Evolutionary conservation across 2,329 filamentous ascomycete species (phyloP), one percentile per base, ranked within the genome.

Genomic region (Ophiostoma montium): DNA sequence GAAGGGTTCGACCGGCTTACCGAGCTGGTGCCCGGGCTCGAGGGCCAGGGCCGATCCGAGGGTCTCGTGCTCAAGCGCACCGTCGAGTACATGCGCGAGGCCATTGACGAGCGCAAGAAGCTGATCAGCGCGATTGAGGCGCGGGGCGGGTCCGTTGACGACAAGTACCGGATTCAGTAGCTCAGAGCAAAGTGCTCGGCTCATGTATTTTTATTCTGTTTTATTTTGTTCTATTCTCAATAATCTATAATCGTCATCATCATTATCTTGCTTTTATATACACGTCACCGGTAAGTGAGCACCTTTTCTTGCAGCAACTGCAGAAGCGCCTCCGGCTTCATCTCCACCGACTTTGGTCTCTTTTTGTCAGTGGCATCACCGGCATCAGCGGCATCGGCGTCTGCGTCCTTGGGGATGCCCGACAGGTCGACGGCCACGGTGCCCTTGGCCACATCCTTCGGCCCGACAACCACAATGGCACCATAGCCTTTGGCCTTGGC

Each of bases 11-110:
- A 94, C 63, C 76, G 80, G 32, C 74, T 95, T 23, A 85, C 85
- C 15, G 76, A 81, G 48, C 72, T 94, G 31, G 86, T 94, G 1
- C 88, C 88, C 0, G 86, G 85, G 0, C 72, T 94, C 48, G 76
- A 86, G 58, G 88, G 88, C 1, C 84, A 89, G 59, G 88, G 84
- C 1, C 79, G 87, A 42, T 92, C 86, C 55, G 88, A 95, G 63
- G 86, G 85, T 27, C 71, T 87, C 16, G 86, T 95, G n/a, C 70
- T 95, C 19, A 78, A 80, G 54, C 75, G 75, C 55, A 84, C 82
- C 0, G 76, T 84, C 30, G 78, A 82, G 13, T 82, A 72, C 54
- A 80, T 85, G 59, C 70, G 70, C 38, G 66, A 78, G 53, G 70
- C 81, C 60, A 63, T 86, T 9, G 66, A 70, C 44, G 73, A 77